Base-by-base conservation (phyloP, 2,329 filamentous ascomycete genomes). In the Clonostachys rosea region DNA sequence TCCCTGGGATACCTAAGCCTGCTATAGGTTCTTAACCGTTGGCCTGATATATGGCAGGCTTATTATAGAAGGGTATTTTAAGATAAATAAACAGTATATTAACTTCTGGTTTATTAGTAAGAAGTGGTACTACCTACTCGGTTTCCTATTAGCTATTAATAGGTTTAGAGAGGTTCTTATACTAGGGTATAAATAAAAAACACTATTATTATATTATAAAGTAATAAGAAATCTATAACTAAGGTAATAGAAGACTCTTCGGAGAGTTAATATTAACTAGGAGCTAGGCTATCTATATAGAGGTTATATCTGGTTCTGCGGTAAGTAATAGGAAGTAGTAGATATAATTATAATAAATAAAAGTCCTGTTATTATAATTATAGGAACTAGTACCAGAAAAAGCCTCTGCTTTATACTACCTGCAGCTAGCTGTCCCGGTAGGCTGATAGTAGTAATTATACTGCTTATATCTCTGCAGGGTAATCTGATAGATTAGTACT, bases 371-470 rank as follows among this genome's bases (percentile, higher is more conserved):
- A 14, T 54, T 4, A 12, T 45, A 30, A 45, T 54, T 0, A 49
- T 44, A 34, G 45, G 49, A 4, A 54, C 47, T 9, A 44, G 48
- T 6, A 39, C 40, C 16, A 47, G 47, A 13, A 54, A 54, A 45
- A 54, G 47, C 20, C 14, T 54, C 16, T 48, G 35, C 18, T 52
- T 54, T 34, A 51, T 52, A 34, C 44, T 54, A 14, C 46, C 47
- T 33, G 52, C 42, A 33, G 34, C 20, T 6, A 42, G 13, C 30
- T 41, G 17, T 6, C 17, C 40, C 9, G 37, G 44, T 41, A 42
- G 46, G 16, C 30, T 46, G 7, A 46, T 40, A 2, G 33, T 50
- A 14, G 48, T 49, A 20, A 37, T 50, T 6, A 43, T 46, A 5
- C 40, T 42, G 30, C 20, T 50, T 7, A 16, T 46, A 11, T 40